A percentile compares a stretch with the other conserved stretches of the same genome.
phyloP scores from a whole-genome alignment of 2,329 filamentous ascomycete genomes.

The Cryphonectria parasitica region DNA sequence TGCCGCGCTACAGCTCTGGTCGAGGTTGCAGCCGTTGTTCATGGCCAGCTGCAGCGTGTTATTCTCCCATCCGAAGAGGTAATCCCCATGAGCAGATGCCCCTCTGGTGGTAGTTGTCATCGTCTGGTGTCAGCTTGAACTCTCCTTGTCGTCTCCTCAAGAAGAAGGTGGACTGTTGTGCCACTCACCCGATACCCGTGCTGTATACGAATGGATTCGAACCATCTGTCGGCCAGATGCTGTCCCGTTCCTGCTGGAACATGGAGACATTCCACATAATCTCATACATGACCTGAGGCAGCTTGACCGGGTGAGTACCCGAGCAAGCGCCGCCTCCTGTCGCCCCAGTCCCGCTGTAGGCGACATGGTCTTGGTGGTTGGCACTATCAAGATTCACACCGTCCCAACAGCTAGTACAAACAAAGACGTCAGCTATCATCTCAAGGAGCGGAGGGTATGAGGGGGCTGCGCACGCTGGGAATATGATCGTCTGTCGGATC shows the following conservation, averaged over 20 bases:
- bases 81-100: constrained; percentile 54
- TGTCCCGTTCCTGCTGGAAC: constrained; percentile 43
- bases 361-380: constrained; percentile 44
- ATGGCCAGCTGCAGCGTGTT: constrained; percentile 53
- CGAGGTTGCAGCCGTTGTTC: constrained; percentile 52
- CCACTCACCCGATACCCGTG: constrained; percentile 47
- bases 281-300: constrained; percentile 54
- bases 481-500: constrained; percentile 58
- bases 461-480: constrained; percentile 41
- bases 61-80: constrained; percentile 56
- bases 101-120: constrained; percentile 37
- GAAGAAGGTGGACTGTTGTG: not conserved
- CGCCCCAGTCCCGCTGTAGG: constrained; percentile 50
- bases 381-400: constrained; percentile 30
- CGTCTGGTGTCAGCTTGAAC: constrained; percentile 1
- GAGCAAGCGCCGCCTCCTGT: constrained; percentile 53
- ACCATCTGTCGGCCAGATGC: constrained; percentile 48
- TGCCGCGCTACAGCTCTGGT: constrained; percentile 48
- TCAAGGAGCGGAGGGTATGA: not conserved
- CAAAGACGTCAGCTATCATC: constrained; percentile 21
- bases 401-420: constrained; percentile 19
- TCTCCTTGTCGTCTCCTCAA: not conserved
- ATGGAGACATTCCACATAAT: constrained; percentile 50
- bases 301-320: constrained; percentile 49
- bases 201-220: constrained; percentile 48